Evolutionary conservation across 169 alveolate genomes (phyloP).

Genomic region (Nephromyces sp.): DNA sequence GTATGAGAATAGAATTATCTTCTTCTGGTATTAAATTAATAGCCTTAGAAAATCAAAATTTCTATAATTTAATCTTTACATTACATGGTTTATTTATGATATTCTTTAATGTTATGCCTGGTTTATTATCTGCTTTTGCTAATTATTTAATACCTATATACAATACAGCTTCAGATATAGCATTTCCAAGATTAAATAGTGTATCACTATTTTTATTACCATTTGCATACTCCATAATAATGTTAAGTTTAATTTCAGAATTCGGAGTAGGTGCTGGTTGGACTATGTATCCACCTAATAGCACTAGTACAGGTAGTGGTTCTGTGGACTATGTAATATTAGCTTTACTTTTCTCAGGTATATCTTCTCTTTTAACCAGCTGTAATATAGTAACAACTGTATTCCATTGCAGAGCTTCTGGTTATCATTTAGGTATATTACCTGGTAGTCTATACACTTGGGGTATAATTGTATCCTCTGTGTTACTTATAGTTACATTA

Average conservation of each 20-base stretch:
- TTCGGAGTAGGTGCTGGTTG: background rate
- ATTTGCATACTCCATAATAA: background rate
- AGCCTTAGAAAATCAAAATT: conserved; percentile 28
- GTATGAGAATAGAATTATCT: background rate
- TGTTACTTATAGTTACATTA: conserved; percentile 32
- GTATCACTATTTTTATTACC: conserved; percentile 19
- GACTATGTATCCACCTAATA: background rate
- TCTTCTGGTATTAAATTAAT: conserved; percentile 31
- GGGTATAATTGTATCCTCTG: background rate
- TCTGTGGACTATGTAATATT: background rate
- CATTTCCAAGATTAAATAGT: conserved; percentile 61
- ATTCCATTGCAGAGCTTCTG: background rate
- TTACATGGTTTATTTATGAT: conserved; percentile 61
- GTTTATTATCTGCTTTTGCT: conserved; percentile 57
- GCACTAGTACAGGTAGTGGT: background rate
- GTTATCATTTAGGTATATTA: background rate
- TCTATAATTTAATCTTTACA: conserved; percentile 38
- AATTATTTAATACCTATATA: conserved; percentile 50
- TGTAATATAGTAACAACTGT: background rate
- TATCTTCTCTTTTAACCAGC: background rate
- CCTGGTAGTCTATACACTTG: background rate
- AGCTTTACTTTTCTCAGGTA: background rate
- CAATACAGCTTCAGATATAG: conserved; percentile 59
- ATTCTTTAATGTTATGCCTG: conserved; percentile 57
- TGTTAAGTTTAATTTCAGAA: background rate